These are phyloP conservation scores for Cordyceps militaris DNA, from an alignment of 2,329 filamentous ascomycete genomes.

Conservation along the genomic window DNA sequence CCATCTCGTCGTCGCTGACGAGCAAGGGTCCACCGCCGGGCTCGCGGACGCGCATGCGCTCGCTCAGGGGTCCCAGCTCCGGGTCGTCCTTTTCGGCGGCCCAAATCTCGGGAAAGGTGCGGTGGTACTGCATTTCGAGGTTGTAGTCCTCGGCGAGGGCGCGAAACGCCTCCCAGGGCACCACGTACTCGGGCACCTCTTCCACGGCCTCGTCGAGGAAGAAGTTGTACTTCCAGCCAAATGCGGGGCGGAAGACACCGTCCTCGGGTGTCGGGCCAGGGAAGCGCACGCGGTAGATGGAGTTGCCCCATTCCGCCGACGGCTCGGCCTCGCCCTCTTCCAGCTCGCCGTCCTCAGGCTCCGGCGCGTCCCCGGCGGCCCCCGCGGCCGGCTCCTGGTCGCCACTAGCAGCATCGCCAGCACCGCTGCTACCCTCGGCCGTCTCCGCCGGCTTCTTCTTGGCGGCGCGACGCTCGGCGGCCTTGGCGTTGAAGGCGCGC, in stretches of 20 bases:
- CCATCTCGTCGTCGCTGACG: constrained; percentile 81
- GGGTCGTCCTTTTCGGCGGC: constrained; percentile 80
- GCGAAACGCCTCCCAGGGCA: constrained; percentile 96
- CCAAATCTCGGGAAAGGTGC: constrained; percentile 87
- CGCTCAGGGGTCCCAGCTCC: constrained; percentile 74
- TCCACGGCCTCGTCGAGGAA: constrained; percentile 94
- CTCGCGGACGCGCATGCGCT: constrained; percentile 90
- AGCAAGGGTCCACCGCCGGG: constrained; percentile 58
- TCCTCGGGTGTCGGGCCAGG: constrained; percentile 74
- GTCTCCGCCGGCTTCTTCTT: constrained; percentile 29
- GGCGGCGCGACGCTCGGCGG: constrained; percentile 33
- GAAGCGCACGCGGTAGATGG: constrained; percentile 86
- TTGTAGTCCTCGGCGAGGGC: constrained; percentile 95
- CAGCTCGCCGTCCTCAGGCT: constrained; percentile 36
- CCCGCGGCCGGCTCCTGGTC: constrained; percentile 19
- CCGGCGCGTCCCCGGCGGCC: constrained; percentile 14
- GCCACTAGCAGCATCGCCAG: not conserved
- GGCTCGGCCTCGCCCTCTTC: constrained; percentile 57
- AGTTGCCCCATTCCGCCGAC: constrained; percentile 83
- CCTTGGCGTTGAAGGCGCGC: constrained; percentile 61
- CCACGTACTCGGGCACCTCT: constrained; percentile 93
- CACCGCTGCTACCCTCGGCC: constrained; percentile 16
- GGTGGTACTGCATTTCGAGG: constrained; percentile 88
- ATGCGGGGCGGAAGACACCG: constrained; percentile 87
- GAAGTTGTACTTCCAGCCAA: constrained; percentile 97